Base-by-base conservation (phyloP, 257 asterid species). In the Marsdenia floribunda region DNA sequence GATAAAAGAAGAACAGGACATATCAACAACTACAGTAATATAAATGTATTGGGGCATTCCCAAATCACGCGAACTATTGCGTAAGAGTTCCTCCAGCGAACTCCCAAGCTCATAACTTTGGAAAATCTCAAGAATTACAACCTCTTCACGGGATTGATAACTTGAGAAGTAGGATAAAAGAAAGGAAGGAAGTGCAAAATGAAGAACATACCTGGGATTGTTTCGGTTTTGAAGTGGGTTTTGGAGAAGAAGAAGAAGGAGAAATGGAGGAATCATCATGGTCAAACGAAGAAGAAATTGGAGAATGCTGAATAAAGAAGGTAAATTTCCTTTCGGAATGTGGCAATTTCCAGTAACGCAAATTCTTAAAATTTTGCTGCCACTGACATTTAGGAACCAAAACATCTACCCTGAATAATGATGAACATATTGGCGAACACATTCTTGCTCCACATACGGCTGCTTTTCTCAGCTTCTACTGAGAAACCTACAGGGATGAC, bases 391-490 rank as follows among this genome's bases (percentile, higher is more conserved):
- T 87, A 76, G 90, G 88, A 35, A 82, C 73, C 73, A 83, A 6
- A 21, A 65, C 4, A 57, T 65, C 73, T 68, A 82, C 63, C 24
- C 81, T 79, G 72, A 86, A 82, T 8, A 88, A 81, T 33, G 92
- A 79, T 53, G 93, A 87, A 72, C 87, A 86, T 19, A 85, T 12
- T 65, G 89, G 77, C 40, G 79, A 81, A 78, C 42, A 47, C 97
- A 90, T 91, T 68, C 24, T 64, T 18, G 74, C 38, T 26, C 64
- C 33, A 54, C 76, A 33, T 19, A 47, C 40, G 44, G 38, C 49
- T 5, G 38, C 49, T 5, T 60, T 44, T 26, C 13, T 1, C 11
- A 60, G 19, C 40, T 29, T 60, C 42, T 1, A 15, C 42, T 55
- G 69, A 60, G 35, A 19, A 58, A 66, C 60, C 10, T 24, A 55